Base-by-base conservation (phyloP, 2,329 filamentous ascomycete species). In the Paraconiothyrium brasiliense region DNA sequence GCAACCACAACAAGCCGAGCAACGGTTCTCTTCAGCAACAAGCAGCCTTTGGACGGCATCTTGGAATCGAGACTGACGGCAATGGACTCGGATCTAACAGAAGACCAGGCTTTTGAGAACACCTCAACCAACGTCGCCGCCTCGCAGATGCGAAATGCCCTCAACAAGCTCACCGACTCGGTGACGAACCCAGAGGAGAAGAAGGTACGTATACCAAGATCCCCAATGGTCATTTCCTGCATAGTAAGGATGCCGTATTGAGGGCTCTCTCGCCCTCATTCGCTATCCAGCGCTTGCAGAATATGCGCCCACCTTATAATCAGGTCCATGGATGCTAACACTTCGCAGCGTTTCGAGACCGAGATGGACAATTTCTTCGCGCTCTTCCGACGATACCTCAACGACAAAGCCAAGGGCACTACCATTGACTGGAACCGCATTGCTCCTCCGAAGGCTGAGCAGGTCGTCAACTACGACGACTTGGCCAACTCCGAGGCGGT, bases 361-460 rank as follows among this genome's bases (percentile, higher is more conserved):
- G 94, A 99, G 84, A 98, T 97, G 94, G 95, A 99, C 88, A 99
- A 99, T 89, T 99, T 99, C 87, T 99, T 99, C 79, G 91, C 93
- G 64, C 91, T 99, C 65, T 99, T 99, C 90, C 92, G 95, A 78
- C 90, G 95, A 83, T 99, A 97, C 83, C 86, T 99, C 67, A 97
- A 97, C 80, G 95, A 98, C 85, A 97, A 97, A 87, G 94, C 95
- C 78, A 98, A 98, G 89, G 94, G 94, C 80, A 97, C 95, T 80
- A 89, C 89, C 78, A 94, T 93, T 71, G 92, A 97, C 81, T 99
- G 95, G 95, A 93, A 96, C 68, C 93, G 93, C 76, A 99, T 99
- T 80, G 91, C 92, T 58, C 95, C 95, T 70, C 95, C 95, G 60
- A 94, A 95, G 72, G 90, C 92, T 73, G 90, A 91, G 71, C 95